A percentile compares a stretch with the other conserved stretches of the same genome.
Conservation (phyloP, 352 stramenopile species). For the Peronospora destructor region DNA sequence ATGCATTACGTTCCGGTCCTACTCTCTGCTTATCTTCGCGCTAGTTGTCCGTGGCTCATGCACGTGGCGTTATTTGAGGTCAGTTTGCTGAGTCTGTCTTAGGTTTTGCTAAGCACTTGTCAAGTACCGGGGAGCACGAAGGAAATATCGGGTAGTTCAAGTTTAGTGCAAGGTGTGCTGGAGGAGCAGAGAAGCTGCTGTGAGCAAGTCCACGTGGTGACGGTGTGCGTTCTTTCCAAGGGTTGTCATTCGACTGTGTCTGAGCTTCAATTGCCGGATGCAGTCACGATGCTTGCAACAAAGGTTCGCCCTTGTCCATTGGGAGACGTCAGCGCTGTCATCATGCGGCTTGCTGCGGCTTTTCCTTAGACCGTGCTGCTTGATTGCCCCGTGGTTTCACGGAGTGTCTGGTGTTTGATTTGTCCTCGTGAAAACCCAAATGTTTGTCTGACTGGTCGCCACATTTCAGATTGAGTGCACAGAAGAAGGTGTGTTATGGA, state of each 20-base stretch:
- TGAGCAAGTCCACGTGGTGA: constrained; percentile 3
- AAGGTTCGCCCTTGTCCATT: constrained; percentile 60
- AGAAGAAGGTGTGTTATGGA: no score
- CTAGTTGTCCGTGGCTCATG: constrained; percentile 3
- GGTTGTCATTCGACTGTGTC: constrained; percentile 32
- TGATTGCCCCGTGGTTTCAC: constrained; percentile 8
- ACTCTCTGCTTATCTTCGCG: constrained; percentile 16
- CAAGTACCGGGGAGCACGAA: constrained; percentile 20
- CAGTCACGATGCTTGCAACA: constrained; percentile 54
- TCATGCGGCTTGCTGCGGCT: constrained; percentile 5
- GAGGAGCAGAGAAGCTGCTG: constrained; percentile 13
- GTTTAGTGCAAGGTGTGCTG: constrained; percentile 17
- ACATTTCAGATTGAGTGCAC: not conserved
- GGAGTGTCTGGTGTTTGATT: constrained; percentile 19
- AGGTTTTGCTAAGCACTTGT: constrained; percentile 15
- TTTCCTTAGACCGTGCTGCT: constrained; percentile 11
- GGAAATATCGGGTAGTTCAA: constrained; percentile 8
- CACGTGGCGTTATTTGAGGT: constrained; percentile 2
- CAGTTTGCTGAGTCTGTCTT: constrained; percentile 2
- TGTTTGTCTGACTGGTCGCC: constrained; percentile 21
- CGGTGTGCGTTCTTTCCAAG: constrained; percentile 10
- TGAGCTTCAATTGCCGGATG: constrained; percentile 11
- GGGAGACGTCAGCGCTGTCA: constrained; percentile 9
- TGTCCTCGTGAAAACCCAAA: constrained; percentile 16
- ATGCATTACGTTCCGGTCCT: constrained; percentile 4